These are phyloP conservation scores for Pseudohyphozyma bogoriensis DNA, from an alignment of 768 basidiomycete genomes.

Conservation along the genomic window DNA sequence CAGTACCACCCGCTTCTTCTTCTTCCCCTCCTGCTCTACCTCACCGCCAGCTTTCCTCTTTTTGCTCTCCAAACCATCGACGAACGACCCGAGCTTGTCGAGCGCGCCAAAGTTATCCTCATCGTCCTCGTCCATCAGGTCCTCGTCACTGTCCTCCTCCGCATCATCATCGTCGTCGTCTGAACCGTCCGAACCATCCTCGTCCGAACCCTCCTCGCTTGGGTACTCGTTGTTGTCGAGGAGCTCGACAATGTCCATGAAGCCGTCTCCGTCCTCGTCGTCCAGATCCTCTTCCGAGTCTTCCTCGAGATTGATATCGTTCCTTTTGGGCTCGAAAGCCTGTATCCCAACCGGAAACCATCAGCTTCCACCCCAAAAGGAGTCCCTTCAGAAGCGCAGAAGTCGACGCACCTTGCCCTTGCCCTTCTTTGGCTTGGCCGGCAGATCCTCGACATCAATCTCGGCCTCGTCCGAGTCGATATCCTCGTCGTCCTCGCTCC, in stretches of 20 bases:
- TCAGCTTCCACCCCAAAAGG: conserved; percentile 59
- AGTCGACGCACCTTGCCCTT: conserved; percentile 15
- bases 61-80: conserved; percentile 64
- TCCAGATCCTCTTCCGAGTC: conserved; percentile 36
- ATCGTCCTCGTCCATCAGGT: conserved; percentile 32
- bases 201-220: conserved; percentile 37
- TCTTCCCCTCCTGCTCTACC: conserved; percentile 42
- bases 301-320: conserved; percentile 34
- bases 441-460: conserved; percentile 68
- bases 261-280: conserved; percentile 38
- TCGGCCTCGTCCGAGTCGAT: conserved; percentile 67
- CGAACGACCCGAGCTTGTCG: conserved; percentile 59
- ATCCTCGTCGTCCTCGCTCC: conserved; percentile 66
- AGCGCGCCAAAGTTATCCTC: conserved; percentile 42
- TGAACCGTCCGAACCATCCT: conserved; percentile 41
- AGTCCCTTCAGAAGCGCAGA: conserved; percentile 42
- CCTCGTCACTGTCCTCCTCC: conserved; percentile 43
- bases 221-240: conserved; percentile 39
- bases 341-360: too few relatives aligned
- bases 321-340: not conserved
- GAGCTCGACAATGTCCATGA: conserved; percentile 40
- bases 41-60: conserved; percentile 49
- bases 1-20: conserved; percentile 49
- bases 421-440: conserved; percentile 42
- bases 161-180: conserved; percentile 33